phyloP scores from a whole-genome alignment of 1,139 yeast species.

The Pichia sp. region DNA sequence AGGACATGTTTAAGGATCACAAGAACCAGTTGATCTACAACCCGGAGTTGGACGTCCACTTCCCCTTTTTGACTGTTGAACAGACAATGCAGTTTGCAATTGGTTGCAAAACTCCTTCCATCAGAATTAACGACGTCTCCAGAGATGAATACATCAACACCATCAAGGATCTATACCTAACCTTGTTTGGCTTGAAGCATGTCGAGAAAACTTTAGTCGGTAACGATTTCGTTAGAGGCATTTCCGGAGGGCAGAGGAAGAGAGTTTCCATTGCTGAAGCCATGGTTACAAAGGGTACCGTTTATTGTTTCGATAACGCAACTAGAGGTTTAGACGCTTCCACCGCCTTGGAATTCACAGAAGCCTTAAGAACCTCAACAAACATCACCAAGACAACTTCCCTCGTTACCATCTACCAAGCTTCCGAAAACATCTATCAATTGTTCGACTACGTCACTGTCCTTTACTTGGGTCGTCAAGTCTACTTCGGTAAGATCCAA shows the following conservation, averaged over 20 bases:
- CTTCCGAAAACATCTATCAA: constrained; percentile 73
- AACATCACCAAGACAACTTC: constrained; percentile 55
- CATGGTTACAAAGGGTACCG: constrained; percentile 52
- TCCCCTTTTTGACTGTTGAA: constrained; percentile 43
- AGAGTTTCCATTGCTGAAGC: constrained; percentile 75
- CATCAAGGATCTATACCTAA: constrained; percentile 45
- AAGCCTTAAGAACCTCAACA: constrained; percentile 63
- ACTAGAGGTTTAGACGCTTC: constrained; percentile 75
- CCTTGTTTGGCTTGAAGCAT: constrained; percentile 47
- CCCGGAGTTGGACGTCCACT: constrained; percentile 43
- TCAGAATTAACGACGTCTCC: constrained; percentile 36
- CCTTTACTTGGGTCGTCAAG: constrained; percentile 72
- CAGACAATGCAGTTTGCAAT: constrained; percentile 43
- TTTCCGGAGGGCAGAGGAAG: constrained; percentile 79
- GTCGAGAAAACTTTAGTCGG: constrained; percentile 66
- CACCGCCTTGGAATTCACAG: constrained; percentile 72
- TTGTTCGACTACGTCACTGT: constrained; percentile 70
- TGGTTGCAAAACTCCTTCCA: constrained; percentile 40
- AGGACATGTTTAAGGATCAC: constrained; percentile 51
- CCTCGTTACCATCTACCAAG: constrained; percentile 76
- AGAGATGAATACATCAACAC: constrained; percentile 38
- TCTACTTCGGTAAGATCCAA: constrained; percentile 60
- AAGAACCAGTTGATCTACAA: constrained; percentile 41
- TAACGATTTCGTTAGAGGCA: constrained; percentile 67
- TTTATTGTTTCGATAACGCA: constrained; percentile 71